phyloP scores from a whole-genome alignment of 2,329 filamentous ascomycete genomes.

The Aspergillus neoniger region DNA sequence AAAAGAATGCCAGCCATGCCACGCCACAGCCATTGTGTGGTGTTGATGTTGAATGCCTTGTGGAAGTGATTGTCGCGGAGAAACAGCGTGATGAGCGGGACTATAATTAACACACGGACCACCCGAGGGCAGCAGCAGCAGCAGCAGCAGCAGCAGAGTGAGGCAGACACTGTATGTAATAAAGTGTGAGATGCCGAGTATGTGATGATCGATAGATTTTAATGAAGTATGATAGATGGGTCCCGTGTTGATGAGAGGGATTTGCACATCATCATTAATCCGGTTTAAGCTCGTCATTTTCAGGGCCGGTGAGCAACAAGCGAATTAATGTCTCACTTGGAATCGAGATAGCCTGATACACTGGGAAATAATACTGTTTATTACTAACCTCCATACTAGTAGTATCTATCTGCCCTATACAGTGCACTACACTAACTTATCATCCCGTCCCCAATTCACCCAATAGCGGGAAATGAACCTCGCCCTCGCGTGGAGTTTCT shows the following conservation, averaged over 20 bases:
- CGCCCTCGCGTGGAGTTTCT: conserved; percentile 3
- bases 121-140: neutral
- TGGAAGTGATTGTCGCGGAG: neutral
- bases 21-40: no score
- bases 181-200: no score
- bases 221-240: no score
- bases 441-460: neutral
- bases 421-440: neutral
- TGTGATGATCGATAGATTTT: no score
- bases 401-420: neutral
- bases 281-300: neutral
- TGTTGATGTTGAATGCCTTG: neutral
- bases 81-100: neutral
- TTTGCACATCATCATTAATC: neutral
- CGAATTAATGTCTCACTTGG: conserved; percentile 5
- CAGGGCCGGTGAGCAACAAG: neutral
- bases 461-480: conserved; percentile 3
- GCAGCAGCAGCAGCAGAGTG: no score
- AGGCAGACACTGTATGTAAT: no score
- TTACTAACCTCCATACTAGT: no score
- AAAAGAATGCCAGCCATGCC: no score
- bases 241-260: neutral
- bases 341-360: no score
- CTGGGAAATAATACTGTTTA: no score
- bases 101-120: conserved; percentile 4